Evolutionary conservation across 768 basidiomycete species (phyloP).

Genomic region (Russula sp.): DNA sequence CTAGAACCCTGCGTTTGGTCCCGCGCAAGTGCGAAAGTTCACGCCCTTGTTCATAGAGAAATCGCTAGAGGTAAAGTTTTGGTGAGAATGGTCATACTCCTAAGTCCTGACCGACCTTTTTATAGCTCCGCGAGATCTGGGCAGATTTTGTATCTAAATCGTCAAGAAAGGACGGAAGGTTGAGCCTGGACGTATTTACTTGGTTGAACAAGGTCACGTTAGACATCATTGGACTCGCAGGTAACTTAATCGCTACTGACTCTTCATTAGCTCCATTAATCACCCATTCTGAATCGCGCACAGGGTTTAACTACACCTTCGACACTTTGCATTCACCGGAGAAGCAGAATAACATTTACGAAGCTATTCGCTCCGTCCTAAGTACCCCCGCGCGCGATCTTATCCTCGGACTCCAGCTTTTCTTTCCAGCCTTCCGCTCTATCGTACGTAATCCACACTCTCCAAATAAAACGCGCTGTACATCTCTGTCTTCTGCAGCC

Average conservation of each 20-base stretch:
- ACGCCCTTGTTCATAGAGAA: constrained; percentile 25
- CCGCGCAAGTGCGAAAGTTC: constrained; percentile 26
- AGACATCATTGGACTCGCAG: constrained; percentile 28
- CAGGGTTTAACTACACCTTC: constrained; percentile 39
- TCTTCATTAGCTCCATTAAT: background rate
- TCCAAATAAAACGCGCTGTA: background rate
- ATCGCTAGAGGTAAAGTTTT: constrained; percentile 22
- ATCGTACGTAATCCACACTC: constrained; percentile 32
- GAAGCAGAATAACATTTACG: constrained; percentile 30
- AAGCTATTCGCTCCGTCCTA: constrained; percentile 33
- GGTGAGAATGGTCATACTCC: background rate
- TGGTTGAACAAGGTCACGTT: constrained; percentile 26
- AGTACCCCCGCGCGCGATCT: constrained; percentile 14
- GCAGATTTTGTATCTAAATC: constrained; percentile 15
- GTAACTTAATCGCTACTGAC: constrained; percentile 2
- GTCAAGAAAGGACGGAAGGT: constrained; percentile 11
- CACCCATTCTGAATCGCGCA: background rate
- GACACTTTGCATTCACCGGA: constrained; percentile 28
- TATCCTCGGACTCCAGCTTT: constrained; percentile 31
- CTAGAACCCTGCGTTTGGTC: constrained; percentile 28
- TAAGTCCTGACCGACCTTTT: too few species aligned
- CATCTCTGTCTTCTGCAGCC: constrained; percentile 23
- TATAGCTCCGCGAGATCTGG: constrained; percentile 31
- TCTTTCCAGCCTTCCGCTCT: constrained; percentile 35
- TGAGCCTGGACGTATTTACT: constrained; percentile 13